Evolutionary conservation across 139 green algal genomes (phyloP).

Genomic region (Deuterostichococcus epilithicus): DNA sequence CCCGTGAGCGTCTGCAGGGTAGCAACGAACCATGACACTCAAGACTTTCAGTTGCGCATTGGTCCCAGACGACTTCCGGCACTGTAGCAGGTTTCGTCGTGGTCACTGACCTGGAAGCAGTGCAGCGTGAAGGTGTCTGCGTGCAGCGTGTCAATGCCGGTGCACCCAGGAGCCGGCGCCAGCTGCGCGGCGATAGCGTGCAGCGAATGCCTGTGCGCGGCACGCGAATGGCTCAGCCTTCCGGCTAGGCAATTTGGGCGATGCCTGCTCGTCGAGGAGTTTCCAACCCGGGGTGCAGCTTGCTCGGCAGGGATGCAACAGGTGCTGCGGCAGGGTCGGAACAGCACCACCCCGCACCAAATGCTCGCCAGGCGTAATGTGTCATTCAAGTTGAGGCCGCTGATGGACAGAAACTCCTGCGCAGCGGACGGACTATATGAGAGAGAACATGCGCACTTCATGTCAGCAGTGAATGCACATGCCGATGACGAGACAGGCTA

Average conservation of each 20-base stretch:
- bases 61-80: too few relatives aligned
- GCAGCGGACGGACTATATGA: neutral
- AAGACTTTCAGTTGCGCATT: too few relatives aligned
- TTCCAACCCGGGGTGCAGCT: neutral
- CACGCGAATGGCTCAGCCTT: neutral
- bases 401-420: conserved; percentile 61
- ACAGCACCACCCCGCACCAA: conserved; percentile 34
- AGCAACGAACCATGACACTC: neutral
- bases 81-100: too few relatives aligned
- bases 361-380: conserved; percentile 71
- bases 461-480: neutral
- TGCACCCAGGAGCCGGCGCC: conserved; percentile 71
- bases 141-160: conserved; percentile 82
- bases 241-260: neutral
- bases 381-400: conserved; percentile 73
- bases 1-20: conserved; percentile 68
- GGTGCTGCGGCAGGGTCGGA: neutral
- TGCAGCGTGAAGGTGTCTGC: conserved; percentile 93
- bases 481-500: neutral
- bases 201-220: conserved; percentile 68
- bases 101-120: conserved; percentile 53
- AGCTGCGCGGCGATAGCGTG: conserved; percentile 86
- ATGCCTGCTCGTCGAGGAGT: neutral
- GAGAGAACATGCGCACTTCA: neutral
- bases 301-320: neutral